Conservation (phyloP, 2,329 filamentous ascomycete genomes). For the Clarireedia paspali region DNA sequence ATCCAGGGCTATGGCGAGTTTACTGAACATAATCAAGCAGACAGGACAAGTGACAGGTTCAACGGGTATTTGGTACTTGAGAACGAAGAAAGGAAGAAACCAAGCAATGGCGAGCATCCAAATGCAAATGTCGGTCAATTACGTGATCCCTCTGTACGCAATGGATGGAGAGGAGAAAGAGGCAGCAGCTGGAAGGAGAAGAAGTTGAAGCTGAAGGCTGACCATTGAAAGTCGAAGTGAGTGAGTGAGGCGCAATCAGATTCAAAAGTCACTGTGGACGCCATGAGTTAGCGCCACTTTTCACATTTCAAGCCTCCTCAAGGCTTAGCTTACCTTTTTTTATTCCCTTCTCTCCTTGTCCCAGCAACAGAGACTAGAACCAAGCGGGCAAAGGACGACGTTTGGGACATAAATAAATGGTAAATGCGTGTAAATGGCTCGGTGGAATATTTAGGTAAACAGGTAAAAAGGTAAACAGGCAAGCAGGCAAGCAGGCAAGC, state of each 20-base stretch:
- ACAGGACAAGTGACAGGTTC: not conserved
- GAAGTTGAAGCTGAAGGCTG: constrained; percentile 8
- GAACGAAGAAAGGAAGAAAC: not conserved
- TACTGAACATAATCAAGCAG: constrained; percentile 10
- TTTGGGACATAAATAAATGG: not conserved
- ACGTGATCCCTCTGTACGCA: no score
- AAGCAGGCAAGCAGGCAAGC: not conserved
- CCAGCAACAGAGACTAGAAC: not conserved
- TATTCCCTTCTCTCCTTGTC: not conserved
- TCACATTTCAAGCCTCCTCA: not conserved
- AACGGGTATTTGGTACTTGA: not conserved
- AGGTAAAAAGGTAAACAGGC: not conserved
- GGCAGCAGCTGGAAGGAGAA: not conserved
- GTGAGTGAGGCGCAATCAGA: not conserved
- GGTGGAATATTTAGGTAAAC: not conserved
- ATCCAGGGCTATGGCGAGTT: constrained; percentile 1
- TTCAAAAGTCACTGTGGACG: not conserved
- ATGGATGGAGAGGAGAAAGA: not conserved
- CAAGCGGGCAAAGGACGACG: not conserved
- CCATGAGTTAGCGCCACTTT: constrained; percentile 7
- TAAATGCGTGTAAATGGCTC: no score
- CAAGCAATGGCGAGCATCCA: no score
- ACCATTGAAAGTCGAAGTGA: not conserved
- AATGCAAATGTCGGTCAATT: no score
- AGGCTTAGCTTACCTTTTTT: constrained; percentile 3